Conservation (phyloP, 768 basidiomycete genomes). For the Calvatia gigantea region DNA sequence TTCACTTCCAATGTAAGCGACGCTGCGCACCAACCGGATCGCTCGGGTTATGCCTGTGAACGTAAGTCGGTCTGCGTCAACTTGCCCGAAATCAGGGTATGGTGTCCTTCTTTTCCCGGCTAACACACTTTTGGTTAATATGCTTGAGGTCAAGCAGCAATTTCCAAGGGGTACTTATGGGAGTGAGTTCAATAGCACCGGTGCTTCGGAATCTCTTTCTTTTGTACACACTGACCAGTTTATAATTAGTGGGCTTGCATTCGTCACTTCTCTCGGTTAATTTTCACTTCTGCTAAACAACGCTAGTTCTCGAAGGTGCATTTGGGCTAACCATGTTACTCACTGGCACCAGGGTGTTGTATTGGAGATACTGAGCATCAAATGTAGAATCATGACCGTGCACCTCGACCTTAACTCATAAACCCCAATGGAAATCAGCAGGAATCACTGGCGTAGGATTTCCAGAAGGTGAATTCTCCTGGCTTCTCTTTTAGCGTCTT, state of each 20-base stretch:
- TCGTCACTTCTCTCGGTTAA: not conserved
- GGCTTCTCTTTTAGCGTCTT: constrained; percentile 7
- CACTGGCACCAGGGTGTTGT: not conserved
- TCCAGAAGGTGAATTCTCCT: not conserved
- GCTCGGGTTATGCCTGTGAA: not conserved
- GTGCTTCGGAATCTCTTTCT: too few species aligned
- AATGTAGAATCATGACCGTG: not conserved
- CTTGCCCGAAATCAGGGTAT: constrained; percentile 2
- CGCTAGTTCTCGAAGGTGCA: not conserved
- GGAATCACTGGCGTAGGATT: constrained; percentile 1
- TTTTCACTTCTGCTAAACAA: not conserved
- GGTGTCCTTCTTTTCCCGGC: not conserved
- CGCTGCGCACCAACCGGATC: not conserved
- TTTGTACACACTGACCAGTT: not conserved
- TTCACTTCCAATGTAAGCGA: not conserved
- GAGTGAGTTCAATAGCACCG: not conserved
- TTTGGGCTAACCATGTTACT: not conserved
- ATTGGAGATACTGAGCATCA: not conserved
- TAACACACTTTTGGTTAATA: constrained; percentile 1
- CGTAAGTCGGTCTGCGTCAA: not conserved
- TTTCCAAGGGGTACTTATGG: not conserved
- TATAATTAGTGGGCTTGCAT: not conserved
- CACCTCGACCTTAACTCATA: not conserved
- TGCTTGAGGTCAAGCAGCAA: not conserved
- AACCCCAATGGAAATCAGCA: not conserved